A percentile compares a stretch with the other conserved stretches of the same genome.
phyloP scores from a whole-genome alignment of 306 rosid genomes.

The Prunus dulcis region DNA sequence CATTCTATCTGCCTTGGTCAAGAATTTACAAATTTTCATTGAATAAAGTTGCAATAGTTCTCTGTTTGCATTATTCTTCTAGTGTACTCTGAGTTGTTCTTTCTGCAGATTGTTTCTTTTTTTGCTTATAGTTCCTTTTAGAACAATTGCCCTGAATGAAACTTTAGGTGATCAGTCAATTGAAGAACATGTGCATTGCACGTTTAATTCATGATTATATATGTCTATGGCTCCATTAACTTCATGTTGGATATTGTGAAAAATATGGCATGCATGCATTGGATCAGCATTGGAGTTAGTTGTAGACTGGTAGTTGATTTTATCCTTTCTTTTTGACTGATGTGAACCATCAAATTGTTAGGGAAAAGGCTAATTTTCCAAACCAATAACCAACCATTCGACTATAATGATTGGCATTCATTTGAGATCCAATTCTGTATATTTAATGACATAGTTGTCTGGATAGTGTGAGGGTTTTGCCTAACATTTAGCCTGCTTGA shows the following conservation, averaged over 20 bases:
- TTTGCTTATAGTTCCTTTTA: neutral
- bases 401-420: slow-evolving; percentile 13
- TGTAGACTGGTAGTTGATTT: slow-evolving; percentile 38
- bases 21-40: neutral
- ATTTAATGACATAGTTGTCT: neutral
- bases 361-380: neutral
- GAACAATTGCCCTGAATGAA: neutral
- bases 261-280: neutral
- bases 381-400: slow-evolving; percentile 3
- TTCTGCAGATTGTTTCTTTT: neutral
- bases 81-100: neutral
- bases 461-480: slow-evolving; percentile 10
- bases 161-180: neutral
- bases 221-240: slow-evolving; percentile 1
- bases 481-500: slow-evolving; percentile 11
- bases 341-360: slow-evolving; percentile 4
- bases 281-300: slow-evolving; percentile 25
- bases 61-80: neutral
- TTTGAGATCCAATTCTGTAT: slow-evolving; percentile 2
- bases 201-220: slow-evolving; percentile 3
- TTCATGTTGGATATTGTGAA: slow-evolving; percentile 6
- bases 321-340: neutral
- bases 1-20: neutral
- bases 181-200: neutral
- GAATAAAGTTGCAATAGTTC: neutral